Conservation (phyloP, 306 rosid species). For the Medicago truncatula region MtrunA17r5.0-ANR NC_053049.1:34650001-34650500, state of each 20-base stretch:
- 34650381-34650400: not conserved
- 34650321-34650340: conserved; percentile 6
- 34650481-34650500: conserved; percentile 29
- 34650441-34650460: not conserved
- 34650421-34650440: not conserved
- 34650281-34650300: not conserved
- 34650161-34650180: not conserved
- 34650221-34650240: not conserved
- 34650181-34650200: not conserved
- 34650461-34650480: conserved; percentile 1
- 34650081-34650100: not conserved
- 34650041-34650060: not conserved
- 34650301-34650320: not conserved
- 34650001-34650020: not conserved
- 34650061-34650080: not conserved
- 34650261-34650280: conserved; percentile 11
- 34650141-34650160: not conserved
- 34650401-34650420: not conserved
- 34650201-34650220: not conserved
- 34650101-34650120: not conserved
- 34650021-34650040: not conserved
- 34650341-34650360: not conserved
- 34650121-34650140: not conserved
- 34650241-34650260: conserved; percentile 17
- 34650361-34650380: not conserved